Base-by-base conservation (phyloP, 179 eudicot genomes). In the Spergularia azorica region DNA sequence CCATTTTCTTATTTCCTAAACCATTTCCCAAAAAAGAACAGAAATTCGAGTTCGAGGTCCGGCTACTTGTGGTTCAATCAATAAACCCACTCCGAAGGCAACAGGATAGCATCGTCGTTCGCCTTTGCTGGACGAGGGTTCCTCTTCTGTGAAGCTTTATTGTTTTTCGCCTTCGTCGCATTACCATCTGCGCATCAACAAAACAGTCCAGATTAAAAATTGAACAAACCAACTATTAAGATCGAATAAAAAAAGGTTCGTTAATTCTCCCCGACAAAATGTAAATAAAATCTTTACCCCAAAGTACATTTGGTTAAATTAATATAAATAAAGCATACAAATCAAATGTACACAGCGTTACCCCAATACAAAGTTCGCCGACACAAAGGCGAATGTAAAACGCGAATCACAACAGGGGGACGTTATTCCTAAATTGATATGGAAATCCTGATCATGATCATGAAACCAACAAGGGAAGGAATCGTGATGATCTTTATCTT, bases 21-120 rank as follows among this genome's bases (percentile, higher is more conserved):
- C 74, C 17, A 71, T 62, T 14, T 32, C 56, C 48, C 5, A 51
- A 51, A 51, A 32, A 50, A 52, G 15, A 48, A 14, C 15, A 6
- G 50, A 16, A 70, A 14, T 26, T 26, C 32, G 32, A 26, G 32
- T 54, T 20, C 41, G 12, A 52, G 21, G 18, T 51, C 70, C 5
- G 2, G 32, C 32, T 26, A 26, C 41, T 17, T 52, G 6, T 6
- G 43, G 2, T 6, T 70, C 21, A 70, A 26, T 26, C 32, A 26
- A 55, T 70, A 70, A 8, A 70, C 73, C 73, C 73, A 70, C 32
- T 70, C 73, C 14, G 60, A 55, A 55, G 73, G 73, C 73, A 70
- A 70, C 32, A 54, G 62, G 17, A 70, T 70, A 26, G 54, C 73
- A 38, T 50, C 62, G 20, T 54, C 5, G 48, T 54, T 70, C 18